A percentile compares a stretch with the other conserved stretches of the same genome.
phyloP scores from a whole-genome alignment of 2,329 filamentous ascomycete species.

The Neurospora crassa region DNA sequence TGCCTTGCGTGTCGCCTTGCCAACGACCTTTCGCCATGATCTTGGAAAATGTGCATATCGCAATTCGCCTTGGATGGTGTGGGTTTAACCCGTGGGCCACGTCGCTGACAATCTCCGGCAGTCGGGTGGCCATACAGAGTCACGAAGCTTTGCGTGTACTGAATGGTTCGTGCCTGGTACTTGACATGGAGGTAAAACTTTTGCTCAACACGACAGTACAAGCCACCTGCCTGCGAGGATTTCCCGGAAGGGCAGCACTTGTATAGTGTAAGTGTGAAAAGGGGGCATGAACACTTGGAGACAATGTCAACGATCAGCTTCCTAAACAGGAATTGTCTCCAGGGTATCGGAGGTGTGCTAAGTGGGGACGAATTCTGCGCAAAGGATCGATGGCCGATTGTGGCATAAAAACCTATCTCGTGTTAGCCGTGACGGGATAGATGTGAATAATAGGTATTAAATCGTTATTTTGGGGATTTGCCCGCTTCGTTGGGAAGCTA shows the following conservation, averaged over 20 bases:
- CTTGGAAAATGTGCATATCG: neutral
- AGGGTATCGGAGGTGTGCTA: neutral
- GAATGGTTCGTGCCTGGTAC: too few species aligned
- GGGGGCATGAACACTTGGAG: neutral
- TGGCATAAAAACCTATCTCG: neutral
- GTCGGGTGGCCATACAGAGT: too few species aligned
- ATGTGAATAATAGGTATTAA: neutral
- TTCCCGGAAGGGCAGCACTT: neutral
- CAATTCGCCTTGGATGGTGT: neutral
- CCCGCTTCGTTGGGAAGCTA: neutral
- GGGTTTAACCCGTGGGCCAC: too few species aligned
- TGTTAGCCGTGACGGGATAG: neutral
- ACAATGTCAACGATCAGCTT: neutral
- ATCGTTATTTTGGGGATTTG: neutral
- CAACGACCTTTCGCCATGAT: neutral
- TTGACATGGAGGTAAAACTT: too few species aligned
- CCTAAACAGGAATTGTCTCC: neutral
- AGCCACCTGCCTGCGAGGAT: neutral
- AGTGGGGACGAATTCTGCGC: neutral
- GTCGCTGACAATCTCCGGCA: too few species aligned
- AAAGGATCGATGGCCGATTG: neutral
- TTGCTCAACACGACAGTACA: neutral
- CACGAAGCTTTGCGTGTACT: too few species aligned
- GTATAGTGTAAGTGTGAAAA: neutral
- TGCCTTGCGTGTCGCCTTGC: neutral